These are phyloP conservation scores for Eucalyptus regnans DNA, from an alignment of 345 rosid species.

Conservation along the genomic window DNA sequence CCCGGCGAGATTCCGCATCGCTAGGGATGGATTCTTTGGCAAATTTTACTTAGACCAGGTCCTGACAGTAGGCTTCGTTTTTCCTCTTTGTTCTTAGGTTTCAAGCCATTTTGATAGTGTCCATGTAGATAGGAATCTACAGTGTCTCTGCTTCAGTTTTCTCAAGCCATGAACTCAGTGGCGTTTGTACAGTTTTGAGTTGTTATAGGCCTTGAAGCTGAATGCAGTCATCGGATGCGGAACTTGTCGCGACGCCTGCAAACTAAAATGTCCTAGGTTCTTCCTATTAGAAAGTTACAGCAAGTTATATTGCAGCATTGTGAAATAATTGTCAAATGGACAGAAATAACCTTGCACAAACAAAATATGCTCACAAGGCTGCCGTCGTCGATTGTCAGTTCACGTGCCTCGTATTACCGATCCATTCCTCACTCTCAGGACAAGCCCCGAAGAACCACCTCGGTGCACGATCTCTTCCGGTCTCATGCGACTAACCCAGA, in stretches of 20 bases:
- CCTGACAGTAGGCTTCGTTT: neutral
- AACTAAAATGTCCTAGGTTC: neutral
- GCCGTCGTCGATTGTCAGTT: neutral
- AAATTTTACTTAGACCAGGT: neutral
- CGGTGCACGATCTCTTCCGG: neutral
- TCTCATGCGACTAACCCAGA: neutral
- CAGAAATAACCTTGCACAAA: neutral
- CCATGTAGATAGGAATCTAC: neutral
- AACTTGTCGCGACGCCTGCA: neutral
- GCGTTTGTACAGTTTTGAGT: neutral
- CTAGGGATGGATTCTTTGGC: neutral
- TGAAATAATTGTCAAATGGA: neutral
- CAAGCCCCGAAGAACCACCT: neutral
- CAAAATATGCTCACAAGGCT: neutral
- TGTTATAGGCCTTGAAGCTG: neutral
- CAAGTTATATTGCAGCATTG: neutral
- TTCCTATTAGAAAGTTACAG: neutral
- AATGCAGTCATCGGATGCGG: neutral
- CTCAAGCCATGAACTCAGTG: neutral
- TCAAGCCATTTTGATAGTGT: neutral
- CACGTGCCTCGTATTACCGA: neutral
- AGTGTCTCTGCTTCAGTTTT: neutral
- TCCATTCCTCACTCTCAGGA: neutral
- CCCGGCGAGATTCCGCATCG: neutral
- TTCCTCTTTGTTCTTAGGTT: neutral